Evolutionary conservation across 208 protist genomes (phyloP).

Genomic region (Wallacemonas rigidus): DNA sequence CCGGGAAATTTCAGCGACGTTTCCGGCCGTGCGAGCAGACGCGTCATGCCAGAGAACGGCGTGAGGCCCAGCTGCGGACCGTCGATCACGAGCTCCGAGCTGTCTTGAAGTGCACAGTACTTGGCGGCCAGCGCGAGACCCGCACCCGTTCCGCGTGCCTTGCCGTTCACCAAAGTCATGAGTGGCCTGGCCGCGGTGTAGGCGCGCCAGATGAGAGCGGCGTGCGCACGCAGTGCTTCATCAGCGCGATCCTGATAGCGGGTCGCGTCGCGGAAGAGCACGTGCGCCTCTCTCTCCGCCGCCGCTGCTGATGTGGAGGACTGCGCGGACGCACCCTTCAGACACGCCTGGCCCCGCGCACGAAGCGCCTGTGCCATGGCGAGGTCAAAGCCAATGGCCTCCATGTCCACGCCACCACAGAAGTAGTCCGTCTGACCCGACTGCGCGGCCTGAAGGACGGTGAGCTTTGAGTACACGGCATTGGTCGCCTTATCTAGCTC

Average conservation of each 20-base stretch:
- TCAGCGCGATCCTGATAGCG: slow-evolving; percentile 82
- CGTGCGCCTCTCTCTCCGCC: slow-evolving; percentile 37
- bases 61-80: slow-evolving; percentile 84
- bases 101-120: slow-evolving; percentile 82
- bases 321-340: slow-evolving; percentile 8
- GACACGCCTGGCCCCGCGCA: slow-evolving; percentile 30
- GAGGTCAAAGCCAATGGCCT: slow-evolving; percentile 70
- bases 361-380: slow-evolving; percentile 59
- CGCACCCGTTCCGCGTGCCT: slow-evolving; percentile 83
- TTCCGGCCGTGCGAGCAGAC: slow-evolving; percentile 77
- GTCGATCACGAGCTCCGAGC: slow-evolving; percentile 87
- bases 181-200: slow-evolving; percentile 80
- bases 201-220: slow-evolving; percentile 77
- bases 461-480: slow-evolving; percentile 84
- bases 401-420: slow-evolving; percentile 78
- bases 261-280: slow-evolving; percentile 63
- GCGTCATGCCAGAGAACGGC: slow-evolving; percentile 81
- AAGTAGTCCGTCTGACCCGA: slow-evolving; percentile 87
- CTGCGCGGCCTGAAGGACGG: slow-evolving; percentile 87
- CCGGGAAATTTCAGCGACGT: slow-evolving; percentile 91
- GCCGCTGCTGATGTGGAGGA: background rate
- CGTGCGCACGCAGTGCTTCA: slow-evolving; percentile 72
- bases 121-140: slow-evolving; percentile 85
- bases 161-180: slow-evolving; percentile 90
- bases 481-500: slow-evolving; percentile 86